Evolutionary conservation across 805 yeast genomes (phyloP).

Genomic region (Ogataea naganishii): DNA sequence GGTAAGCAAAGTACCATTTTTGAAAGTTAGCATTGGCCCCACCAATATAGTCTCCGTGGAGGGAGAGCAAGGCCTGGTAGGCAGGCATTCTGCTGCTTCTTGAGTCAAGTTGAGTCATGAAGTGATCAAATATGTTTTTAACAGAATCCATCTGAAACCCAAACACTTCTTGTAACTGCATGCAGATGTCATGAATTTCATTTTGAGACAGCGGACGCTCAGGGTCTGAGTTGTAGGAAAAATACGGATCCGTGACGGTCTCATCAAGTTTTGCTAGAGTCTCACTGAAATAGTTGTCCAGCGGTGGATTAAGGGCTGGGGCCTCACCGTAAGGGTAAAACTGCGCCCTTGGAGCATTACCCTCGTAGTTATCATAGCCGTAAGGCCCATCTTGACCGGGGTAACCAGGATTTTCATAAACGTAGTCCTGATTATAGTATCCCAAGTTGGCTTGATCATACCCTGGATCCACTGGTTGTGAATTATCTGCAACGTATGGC

Average conservation of each 20-base stretch:
- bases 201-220: constrained; percentile 66
- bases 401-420: too few relatives aligned
- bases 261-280: too few relatives aligned
- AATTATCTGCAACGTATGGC: too few relatives aligned
- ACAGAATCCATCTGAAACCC: constrained; percentile 81
- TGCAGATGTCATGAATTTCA: constrained; percentile 55
- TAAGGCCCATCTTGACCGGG: too few relatives aligned
- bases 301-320: too few relatives aligned
- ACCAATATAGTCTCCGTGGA: constrained; percentile 90
- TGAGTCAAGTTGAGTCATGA: constrained; percentile 77
- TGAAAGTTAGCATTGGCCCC: constrained; percentile 81
- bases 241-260: constrained; percentile 46
- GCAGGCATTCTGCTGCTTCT: constrained; percentile 76
- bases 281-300: too few relatives aligned
- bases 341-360: too few relatives aligned
- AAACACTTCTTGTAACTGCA: constrained; percentile 49
- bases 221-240: constrained; percentile 50
- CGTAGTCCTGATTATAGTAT: too few relatives aligned
- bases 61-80: constrained; percentile 55
- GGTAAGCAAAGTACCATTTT: constrained; percentile 90
- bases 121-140: constrained; percentile 72
- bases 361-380: too few relatives aligned
- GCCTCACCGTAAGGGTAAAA: too few relatives aligned
- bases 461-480: too few relatives aligned
- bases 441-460: too few relatives aligned